Base-by-base conservation (phyloP, 2,329 filamentous ascomycete species). In the Endoconidiophora polonica region DNA sequence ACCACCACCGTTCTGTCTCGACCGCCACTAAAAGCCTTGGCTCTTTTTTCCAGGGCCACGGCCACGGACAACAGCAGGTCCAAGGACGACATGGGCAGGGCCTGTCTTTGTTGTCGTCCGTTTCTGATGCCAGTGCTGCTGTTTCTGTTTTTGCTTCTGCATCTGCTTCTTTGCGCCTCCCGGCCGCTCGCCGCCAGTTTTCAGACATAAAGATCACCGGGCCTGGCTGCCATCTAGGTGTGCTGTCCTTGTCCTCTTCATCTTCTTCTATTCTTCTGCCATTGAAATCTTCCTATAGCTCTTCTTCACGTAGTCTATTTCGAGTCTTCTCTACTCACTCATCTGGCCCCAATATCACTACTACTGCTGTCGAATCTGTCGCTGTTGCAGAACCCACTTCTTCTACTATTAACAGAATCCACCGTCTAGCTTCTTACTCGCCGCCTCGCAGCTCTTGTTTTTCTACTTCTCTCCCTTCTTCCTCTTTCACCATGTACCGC, bases 401-500 rank as follows among this genome's bases (percentile, higher is more conserved):
- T 42, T 42, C 53, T 51, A 49, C 50, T 42, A 53, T 50, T 50
- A 47, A 47, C 41, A 54, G 48, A 53, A 52, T 39, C 45, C 18
- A 41, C 46, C 46, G 38, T 39, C 23, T 24, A 26, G 46, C 45
- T 24, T 40, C 29, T 46, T 50, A 41, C 40, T 44, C 45, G 29
- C 10, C 42, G 45, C 50, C 49, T 48, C 37, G 37, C 43, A 24
- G 46, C 45, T 46, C 48, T 52, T 43, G 23, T 45, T 52, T 48
- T 52, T 12, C 23, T 22, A 23, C n/a, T 24, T 33, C 37, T 44
- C 43, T 46, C 46, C 50, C 47, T 48, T 49, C 42, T 52, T 52
- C 50, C 44, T 52, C 55, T 48, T 55, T 49, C 53, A 41, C 51
- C 43, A 69, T 69, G 67, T 66, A 68, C 59, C 67, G 67, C 62